A percentile compares a stretch with the other conserved stretches of the same genome.
Conservation (phyloP, 768 basidiomycete species). For the Dacryopinax primogenitus region DNA sequence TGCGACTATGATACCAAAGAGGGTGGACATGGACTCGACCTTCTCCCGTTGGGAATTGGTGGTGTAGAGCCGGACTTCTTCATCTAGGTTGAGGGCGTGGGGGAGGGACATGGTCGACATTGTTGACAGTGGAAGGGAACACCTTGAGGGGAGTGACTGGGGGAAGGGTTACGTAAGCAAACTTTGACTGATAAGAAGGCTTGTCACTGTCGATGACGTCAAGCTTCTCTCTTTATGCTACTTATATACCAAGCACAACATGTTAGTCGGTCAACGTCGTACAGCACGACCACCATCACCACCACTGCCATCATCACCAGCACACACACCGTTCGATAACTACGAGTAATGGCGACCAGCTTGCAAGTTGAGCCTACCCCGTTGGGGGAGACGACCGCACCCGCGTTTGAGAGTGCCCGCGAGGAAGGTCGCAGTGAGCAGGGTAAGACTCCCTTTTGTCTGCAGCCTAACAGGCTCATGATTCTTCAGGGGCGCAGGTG, state of each 20-base stretch:
- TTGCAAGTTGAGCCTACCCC: not conserved
- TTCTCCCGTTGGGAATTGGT: conserved; percentile 83
- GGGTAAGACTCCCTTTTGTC: not conserved
- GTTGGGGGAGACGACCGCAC: not conserved
- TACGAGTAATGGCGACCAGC: not conserved
- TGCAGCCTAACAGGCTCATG: not conserved
- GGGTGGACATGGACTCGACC: conserved; percentile 72
- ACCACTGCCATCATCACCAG: not conserved
- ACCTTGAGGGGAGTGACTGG: too few relatives aligned
- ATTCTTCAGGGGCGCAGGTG: not conserved
- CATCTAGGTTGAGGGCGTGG: conserved; percentile 52
- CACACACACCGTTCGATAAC: not conserved
- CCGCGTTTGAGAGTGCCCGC: not conserved
- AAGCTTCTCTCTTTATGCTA: not conserved
- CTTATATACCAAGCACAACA: not conserved
- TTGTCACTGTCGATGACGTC: not conserved
- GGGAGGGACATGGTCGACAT: too few relatives aligned
- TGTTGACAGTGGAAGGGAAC: too few relatives aligned
- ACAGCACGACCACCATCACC: not conserved
- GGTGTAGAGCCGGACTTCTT: conserved; percentile 80
- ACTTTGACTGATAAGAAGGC: not conserved
- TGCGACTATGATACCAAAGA: conserved; percentile 82
- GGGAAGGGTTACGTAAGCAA: not conserved
- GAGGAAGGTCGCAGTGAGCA: conserved; percentile 11
- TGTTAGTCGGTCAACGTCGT: not conserved